Base-by-base conservation (phyloP, 306 rosid genomes). In the Prunus mira region DNA sequence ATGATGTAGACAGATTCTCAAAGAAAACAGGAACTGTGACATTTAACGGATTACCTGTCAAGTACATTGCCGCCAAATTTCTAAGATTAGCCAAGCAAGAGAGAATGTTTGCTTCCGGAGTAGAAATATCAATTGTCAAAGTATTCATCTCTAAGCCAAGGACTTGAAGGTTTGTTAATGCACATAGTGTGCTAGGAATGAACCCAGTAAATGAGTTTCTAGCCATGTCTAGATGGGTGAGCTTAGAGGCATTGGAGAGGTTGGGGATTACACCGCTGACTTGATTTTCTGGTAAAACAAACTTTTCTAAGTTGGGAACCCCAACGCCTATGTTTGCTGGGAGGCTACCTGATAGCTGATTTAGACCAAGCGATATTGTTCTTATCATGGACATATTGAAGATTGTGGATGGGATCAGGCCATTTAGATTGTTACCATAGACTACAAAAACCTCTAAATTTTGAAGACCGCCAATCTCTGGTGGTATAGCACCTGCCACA, bases 261-360 rank as follows among this genome's bases (percentile, higher is more conserved):
- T 15, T 54, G 22, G 60, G 60, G 20, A 54, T 7, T 55, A 2
- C 1, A 0, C 25, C 60, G 9, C 3, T 17, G 52, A 62, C 65
- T 34, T 70, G 0, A 22, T 70, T 69, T 25, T 0, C 2, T 6
- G 27, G 32, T 7, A 62, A 9, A 2, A 0, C 1, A 12, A 80
- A 19, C 2, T 2, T 1, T 9, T 12, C 24, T 32, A 80, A 75
- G n/a, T 74, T 80, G 32, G 79, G 83, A 80, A 61, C 50, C 7
- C 43, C 27, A 8, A 32, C 3, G 11, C 76, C 75, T 30, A 67
- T 32, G 41, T 50, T 61, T 50, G 79, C 49, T 17, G 79, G 75
- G n/a, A 80, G 74, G n/a, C 51, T 41, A 13, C 83, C 76, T 9
- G 65, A 74, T 17, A 80, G 46, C 9, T 58, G 30, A 61, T 80